Base-by-base conservation (phyloP, 2,329 filamentous ascomycete species). In the Stachybotrys chlorohalonatus region DNA sequence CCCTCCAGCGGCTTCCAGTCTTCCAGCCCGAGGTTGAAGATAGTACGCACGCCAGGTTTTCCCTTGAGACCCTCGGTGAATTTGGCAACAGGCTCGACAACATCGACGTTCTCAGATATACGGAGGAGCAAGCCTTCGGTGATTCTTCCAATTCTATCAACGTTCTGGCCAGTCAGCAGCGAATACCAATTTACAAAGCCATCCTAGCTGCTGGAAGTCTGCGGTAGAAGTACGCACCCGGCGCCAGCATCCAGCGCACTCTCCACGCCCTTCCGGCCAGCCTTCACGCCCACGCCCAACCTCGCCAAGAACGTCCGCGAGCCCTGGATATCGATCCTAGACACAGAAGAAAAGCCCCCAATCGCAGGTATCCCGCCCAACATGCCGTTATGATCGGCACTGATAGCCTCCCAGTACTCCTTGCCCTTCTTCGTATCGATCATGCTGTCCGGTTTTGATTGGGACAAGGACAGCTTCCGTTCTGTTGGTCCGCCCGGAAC, bases 31-130 rank as follows among this genome's bases (percentile, higher is more conserved):
- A 86, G 71, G 60, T 87, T 90, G 71, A 83, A 86, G 16, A 95
- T 78, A 24, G 77, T 72, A 2, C 80, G 74, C 11, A 84, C 74
- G 1, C 87, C 87, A 1, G 82, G 68, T 47, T 77, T 79, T 1
- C 75, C 78, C 3, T 70, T 64, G 1, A 95, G 71, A 17, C 76
- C 73, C 13, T 79, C 77, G 1, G 90, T 91, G 70, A 96, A 95
- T 66, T 91, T 90, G 62, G 78, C 75, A 17, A 96, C 82, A 0
- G 92, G 93, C 74, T 96, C 92, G 36, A 96, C 83, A 24, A 95
- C 78, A 67, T 96, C 92, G 7, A 96, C 86, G 2, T 77, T 73
- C 15, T 82, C 74, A n/a, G 86, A 85, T 1, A 93, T 73, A 30
- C 82, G 75, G 31, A 86, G 71, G n/a, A 96, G 75, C 5, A 96